Evolutionary conservation across 805 yeast genomes (phyloP), one percentile per base, ranked within the genome.

Genomic region (Saccharomycopsis vini): DNA sequence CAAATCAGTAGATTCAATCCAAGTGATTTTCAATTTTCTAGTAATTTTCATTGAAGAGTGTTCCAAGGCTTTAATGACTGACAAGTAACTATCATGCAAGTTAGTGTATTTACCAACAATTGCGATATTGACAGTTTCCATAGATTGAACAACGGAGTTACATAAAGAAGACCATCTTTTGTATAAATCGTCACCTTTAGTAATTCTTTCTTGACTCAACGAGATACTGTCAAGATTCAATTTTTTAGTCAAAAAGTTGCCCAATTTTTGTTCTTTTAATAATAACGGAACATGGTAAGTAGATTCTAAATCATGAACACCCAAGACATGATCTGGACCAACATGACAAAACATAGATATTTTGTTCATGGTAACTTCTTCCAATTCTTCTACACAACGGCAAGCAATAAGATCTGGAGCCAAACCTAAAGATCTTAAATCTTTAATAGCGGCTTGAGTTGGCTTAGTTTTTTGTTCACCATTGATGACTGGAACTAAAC

Each of bases 391-490:
- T 42, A 86, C 73, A 71, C 99, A 92, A 70, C 99, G 79, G 71
- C 97, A 90, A 46, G 97, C 98, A 68, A 92, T 87, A 78, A 92
- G 81, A 64, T 92, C 97, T 18, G 97, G 97, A 31, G 81, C 77
- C 62, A 92, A 75, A 57, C 99, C 99, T 49, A 90, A 69, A 38
- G 95, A 84, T 67, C 99, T 82, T 65, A 92, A 75, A 64, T 92
- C 98, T 63, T 88, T 87, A 60, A 92, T 84, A 39, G 99, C 99
- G 52, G 97, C 98, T 69, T 92, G 99, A 10, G 99, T 92, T 47
- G 99, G 99, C 67, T 92, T 92, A 35, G 99, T 92, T 73, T 92
- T 92, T 66, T 92, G 96, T 71, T 92, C 99, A 50, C 97, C 98
- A 56, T 89, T 95, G 58, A 92, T 90, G 40, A 92, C 97, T 37